A percentile compares a stretch with the other conserved stretches of the same genome.
Evolutionary conservation across 768 basidiomycete genomes (phyloP).

Genomic region (Saitozyma podzolica): DNA sequence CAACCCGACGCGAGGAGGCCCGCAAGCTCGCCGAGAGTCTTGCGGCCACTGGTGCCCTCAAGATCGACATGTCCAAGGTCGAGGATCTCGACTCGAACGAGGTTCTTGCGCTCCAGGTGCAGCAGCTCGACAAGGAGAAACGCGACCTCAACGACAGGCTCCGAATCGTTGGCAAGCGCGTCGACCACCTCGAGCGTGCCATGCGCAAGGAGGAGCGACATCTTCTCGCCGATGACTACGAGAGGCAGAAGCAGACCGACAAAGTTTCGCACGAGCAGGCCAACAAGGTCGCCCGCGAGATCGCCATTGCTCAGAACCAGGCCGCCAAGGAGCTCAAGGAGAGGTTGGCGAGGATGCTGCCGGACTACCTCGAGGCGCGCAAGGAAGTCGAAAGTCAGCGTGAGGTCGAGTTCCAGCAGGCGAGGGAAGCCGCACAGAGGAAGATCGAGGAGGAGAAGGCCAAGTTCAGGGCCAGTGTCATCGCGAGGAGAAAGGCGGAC

Average conservation of each 20-base stretch:
- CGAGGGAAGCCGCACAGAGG: constrained; percentile 60
- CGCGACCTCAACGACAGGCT: constrained; percentile 77
- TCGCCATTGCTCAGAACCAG: constrained; percentile 62
- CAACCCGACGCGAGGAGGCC: constrained; percentile 74
- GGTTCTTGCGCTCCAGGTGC: constrained; percentile 84
- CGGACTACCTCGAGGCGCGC: constrained; percentile 65
- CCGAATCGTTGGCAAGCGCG: constrained; percentile 78
- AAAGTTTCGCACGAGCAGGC: constrained; percentile 66
- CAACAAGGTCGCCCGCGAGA: constrained; percentile 63
- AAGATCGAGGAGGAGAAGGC: constrained; percentile 85
- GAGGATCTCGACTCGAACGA: constrained; percentile 81
- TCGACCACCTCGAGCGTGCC: constrained; percentile 93
- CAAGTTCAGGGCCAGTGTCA: constrained; percentile 62
- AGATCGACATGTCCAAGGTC: constrained; percentile 72
- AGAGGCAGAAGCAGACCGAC: constrained; percentile 76
- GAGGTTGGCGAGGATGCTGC: constrained; percentile 69
- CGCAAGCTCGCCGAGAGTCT: constrained; percentile 82
- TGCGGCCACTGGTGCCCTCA: constrained; percentile 71
- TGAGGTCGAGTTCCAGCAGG: constrained; percentile 66
- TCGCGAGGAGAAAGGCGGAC: constrained; percentile 66
- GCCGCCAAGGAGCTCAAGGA: constrained; percentile 72
- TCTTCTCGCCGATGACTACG: constrained; percentile 80
- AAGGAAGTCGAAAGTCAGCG: constrained; percentile 62
- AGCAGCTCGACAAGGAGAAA: constrained; percentile 96
- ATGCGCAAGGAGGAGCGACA: constrained; percentile 90